Conservation (phyloP, 164 flowering plant genomes). For the Aristolochia contorta region DNA sequence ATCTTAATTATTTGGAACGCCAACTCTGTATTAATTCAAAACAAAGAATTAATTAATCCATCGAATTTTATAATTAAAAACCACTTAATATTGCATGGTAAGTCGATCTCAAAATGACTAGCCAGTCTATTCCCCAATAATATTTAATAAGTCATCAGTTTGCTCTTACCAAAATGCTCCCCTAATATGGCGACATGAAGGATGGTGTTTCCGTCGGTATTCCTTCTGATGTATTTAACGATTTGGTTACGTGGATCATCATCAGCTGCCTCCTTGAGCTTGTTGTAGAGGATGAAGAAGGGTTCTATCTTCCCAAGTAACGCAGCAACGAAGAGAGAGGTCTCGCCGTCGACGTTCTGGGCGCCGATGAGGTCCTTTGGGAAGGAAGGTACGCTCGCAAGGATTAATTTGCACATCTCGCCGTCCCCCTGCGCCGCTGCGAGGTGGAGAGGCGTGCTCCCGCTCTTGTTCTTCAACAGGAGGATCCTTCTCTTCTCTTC, state of each 20-base stretch:
- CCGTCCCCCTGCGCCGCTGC: slow-evolving; percentile 18
- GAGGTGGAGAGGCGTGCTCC: slow-evolving; percentile 19
- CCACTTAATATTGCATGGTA: too few species aligned
- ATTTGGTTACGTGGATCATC: neutral
- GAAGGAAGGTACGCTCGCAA: neutral
- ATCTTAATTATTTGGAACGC: slow-evolving; percentile 22
- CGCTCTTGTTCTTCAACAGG: slow-evolving; percentile 8
- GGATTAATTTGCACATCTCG: slow-evolving; percentile 10
- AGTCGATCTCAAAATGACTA: too few species aligned
- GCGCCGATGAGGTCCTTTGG: neutral
- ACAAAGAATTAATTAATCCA: too few species aligned
- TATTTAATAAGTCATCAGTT: too few species aligned
- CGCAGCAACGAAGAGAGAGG: slow-evolving; percentile 21
- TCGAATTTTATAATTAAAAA: too few species aligned
- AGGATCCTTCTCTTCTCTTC: slow-evolving; percentile 1
- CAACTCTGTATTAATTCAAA: slow-evolving; percentile 24
- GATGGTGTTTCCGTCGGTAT: slow-evolving; percentile 18
- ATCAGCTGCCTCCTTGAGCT: neutral
- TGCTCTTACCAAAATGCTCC: slow-evolving; percentile 19
- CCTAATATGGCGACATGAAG: slow-evolving; percentile 20
- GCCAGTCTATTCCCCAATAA: too few species aligned
- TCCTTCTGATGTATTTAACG: slow-evolving; percentile 3
- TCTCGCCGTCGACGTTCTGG: slow-evolving; percentile 14
- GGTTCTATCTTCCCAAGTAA: slow-evolving; percentile 10
- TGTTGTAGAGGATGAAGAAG: slow-evolving; percentile 3